phyloP scores from a whole-genome alignment of 306 rosid genomes.

The Fagus sylvatica region DNA sequence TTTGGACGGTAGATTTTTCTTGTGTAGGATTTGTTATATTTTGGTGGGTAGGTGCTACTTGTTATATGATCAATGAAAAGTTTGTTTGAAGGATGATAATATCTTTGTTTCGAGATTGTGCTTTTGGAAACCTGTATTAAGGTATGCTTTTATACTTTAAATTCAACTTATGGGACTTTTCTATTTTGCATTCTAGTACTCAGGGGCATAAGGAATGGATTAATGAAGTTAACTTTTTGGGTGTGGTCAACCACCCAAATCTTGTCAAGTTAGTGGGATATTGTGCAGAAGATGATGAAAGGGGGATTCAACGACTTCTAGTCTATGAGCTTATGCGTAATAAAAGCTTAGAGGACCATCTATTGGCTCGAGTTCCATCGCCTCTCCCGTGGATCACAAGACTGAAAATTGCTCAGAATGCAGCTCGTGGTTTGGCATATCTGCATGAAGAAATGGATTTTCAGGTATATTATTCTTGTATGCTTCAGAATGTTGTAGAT shows the following conservation, averaged over 20 bases:
- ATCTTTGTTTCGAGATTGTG: not conserved
- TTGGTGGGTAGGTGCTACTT: not conserved
- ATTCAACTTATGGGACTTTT: constrained; percentile 20
- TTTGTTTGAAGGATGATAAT: not conserved
- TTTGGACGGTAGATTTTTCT: too few species aligned
- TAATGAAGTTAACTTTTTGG: constrained; percentile 87
- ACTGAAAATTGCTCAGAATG: constrained; percentile 75
- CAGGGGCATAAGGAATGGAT: constrained; percentile 99
- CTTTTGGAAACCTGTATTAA: not conserved
- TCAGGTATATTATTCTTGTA: constrained; percentile 50
- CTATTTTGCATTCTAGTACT: constrained; percentile 49
- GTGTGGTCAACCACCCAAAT: constrained; percentile 91
- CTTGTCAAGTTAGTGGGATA: constrained; percentile 83
- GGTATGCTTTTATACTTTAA: not conserved
- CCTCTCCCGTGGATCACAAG: constrained; percentile 69
- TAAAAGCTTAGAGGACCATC: constrained; percentile 91
- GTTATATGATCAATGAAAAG: not conserved
- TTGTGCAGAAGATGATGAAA: constrained; percentile 98
- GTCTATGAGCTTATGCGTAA: constrained; percentile 88
- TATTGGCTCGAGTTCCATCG: constrained; percentile 64
- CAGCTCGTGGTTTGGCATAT: constrained; percentile 93
- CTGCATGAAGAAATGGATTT: constrained; percentile 98
- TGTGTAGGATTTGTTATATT: not conserved
- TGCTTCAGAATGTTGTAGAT: not conserved
- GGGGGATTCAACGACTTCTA: constrained; percentile 92